Conservation (phyloP, 2,329 filamentous ascomycete genomes). For the Fusarium zealandicum region DNA sequence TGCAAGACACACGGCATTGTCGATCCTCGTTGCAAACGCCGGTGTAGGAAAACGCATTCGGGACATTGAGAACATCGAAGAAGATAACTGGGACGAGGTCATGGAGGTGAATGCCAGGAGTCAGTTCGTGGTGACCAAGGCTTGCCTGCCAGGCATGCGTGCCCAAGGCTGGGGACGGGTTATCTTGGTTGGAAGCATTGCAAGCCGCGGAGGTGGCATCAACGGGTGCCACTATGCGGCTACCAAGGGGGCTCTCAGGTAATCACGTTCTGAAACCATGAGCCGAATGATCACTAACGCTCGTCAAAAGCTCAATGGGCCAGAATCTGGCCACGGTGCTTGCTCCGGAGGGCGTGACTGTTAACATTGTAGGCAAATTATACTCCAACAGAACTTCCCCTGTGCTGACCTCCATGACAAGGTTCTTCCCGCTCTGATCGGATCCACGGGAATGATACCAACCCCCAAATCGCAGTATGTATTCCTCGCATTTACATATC, state of each 20-base stretch:
- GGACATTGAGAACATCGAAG: slow-evolving; percentile 44
- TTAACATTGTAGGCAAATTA: slow-evolving; percentile 42
- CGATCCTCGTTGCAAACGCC: slow-evolving; percentile 45
- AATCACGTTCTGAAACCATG: fast-evolving
- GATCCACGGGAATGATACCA: slow-evolving; percentile 47
- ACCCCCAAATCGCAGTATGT: slow-evolving; percentile 42
- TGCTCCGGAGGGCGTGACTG: slow-evolving; percentile 45
- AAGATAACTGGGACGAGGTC: slow-evolving; percentile 48
- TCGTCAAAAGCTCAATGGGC: slow-evolving; percentile 45
- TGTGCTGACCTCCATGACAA: fast-evolving
- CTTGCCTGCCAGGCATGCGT: slow-evolving; percentile 44
- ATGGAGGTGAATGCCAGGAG: slow-evolving; percentile 47
- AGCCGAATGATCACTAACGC: not conserved
- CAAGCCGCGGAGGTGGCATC: slow-evolving; percentile 45
- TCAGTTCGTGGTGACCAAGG: slow-evolving; percentile 47
- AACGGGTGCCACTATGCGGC: slow-evolving; percentile 49
- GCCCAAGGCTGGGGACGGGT: slow-evolving; percentile 44
- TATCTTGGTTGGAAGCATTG: slow-evolving; percentile 46
- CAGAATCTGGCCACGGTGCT: slow-evolving; percentile 44
- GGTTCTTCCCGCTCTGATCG: slow-evolving; percentile 49
- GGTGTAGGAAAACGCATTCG: slow-evolving; percentile 45
- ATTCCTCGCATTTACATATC: not conserved
- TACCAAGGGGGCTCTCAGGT: slow-evolving; percentile 44
- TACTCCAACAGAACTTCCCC: not conserved
- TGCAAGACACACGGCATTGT: slow-evolving; percentile 29